A percentile compares a stretch with the other conserved stretches of the same genome.
Conservation (phyloP, 2,329 filamentous ascomycete genomes). For the Chaetomiaceae sp. region DNA sequence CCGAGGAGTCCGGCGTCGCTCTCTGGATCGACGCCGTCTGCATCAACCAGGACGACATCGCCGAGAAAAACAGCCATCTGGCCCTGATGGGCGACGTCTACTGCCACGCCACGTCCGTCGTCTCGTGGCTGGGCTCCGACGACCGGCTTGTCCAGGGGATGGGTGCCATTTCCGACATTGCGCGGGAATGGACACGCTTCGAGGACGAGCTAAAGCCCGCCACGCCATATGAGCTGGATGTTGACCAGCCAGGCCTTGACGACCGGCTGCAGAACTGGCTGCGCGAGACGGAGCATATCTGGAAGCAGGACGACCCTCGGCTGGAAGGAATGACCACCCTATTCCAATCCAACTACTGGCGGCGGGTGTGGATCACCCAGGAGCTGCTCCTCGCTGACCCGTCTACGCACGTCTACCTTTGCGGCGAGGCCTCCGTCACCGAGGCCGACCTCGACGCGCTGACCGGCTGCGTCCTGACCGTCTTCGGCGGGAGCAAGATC, state of each 20-base stretch:
- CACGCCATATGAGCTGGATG: neutral
- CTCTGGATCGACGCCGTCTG: constrained; percentile 13
- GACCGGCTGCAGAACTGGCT: neutral
- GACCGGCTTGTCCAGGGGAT: neutral
- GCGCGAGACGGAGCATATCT: neutral
- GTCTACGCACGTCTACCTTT: neutral
- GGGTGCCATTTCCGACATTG: neutral
- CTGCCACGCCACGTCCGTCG: neutral
- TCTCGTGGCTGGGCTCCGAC: neutral
- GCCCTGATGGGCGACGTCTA: constrained; percentile 7
- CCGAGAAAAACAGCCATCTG: constrained; percentile 4
- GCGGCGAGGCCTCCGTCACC: neutral
- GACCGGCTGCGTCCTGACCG: neutral
- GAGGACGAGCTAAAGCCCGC: neutral
- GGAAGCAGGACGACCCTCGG: neutral
- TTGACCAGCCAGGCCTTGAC: neutral
- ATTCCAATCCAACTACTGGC: neutral
- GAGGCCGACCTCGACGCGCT: neutral
- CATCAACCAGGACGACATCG: constrained; percentile 2
- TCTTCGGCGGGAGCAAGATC: neutral
- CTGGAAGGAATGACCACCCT: neutral
- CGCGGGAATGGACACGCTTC: neutral
- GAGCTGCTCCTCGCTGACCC: neutral
- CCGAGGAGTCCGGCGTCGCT: neutral
- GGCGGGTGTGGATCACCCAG: neutral